Evolutionary conservation across 345 rosid genomes (phyloP).

Genomic region (Fremontodendron californicum): DNA sequence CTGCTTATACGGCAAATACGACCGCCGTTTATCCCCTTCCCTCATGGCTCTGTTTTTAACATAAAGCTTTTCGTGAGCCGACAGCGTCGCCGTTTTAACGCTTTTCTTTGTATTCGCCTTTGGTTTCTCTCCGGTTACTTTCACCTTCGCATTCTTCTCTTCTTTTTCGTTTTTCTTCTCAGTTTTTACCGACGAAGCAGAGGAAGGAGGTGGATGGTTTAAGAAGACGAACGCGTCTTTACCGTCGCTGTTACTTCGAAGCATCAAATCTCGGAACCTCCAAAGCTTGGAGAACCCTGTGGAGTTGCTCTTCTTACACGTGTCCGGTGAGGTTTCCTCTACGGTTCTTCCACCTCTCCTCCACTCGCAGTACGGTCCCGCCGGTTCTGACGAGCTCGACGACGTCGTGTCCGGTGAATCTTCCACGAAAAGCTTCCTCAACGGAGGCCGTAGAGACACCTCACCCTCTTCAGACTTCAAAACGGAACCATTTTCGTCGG

Average conservation of each 20-base stretch:
- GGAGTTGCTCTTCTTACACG: slow-evolving; percentile 49
- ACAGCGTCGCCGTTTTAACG: slow-evolving; percentile 1
- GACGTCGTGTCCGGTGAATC: slow-evolving; percentile 8
- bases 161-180: slow-evolving; percentile 5
- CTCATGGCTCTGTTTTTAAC: background rate
- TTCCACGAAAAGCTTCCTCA: slow-evolving; percentile 28
- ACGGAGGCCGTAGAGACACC: slow-evolving; percentile 16
- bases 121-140: background rate
- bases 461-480: background rate
- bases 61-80: slow-evolving; percentile 11
- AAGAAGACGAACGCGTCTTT: slow-evolving; percentile 48
- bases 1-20: slow-evolving; percentile 17
- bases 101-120: background rate
- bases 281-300: slow-evolving; percentile 51
- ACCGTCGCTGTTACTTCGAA: slow-evolving; percentile 51
- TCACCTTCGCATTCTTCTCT: background rate
- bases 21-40: slow-evolving; percentile 15
- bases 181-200: background rate
- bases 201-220: slow-evolving; percentile 2
- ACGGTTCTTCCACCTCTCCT: slow-evolving; percentile 23
- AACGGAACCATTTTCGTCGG: background rate
- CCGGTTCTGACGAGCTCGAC: slow-evolving; percentile 22
- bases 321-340: slow-evolving; percentile 22
- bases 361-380: slow-evolving; percentile 46
- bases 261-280: slow-evolving; percentile 36